A percentile compares a stretch with the other conserved stretches of the same genome.
phyloP scores from a whole-genome alignment of 2,329 filamentous ascomycete species.

The Ceratocystis lukuohia region DNA sequence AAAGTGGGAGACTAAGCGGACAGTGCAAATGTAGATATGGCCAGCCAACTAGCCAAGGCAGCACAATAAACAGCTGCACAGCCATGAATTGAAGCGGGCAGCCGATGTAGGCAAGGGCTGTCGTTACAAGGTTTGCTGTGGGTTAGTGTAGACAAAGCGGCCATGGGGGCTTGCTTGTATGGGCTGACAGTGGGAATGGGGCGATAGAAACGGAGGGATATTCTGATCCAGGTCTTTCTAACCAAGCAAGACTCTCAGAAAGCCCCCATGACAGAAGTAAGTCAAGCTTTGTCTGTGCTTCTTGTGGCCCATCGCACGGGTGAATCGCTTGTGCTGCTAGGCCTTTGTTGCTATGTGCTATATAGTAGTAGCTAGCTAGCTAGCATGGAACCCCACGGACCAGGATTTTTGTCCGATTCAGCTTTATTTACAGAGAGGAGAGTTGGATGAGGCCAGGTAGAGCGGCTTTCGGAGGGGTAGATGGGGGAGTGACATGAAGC shows the following conservation, averaged over 20 bases:
- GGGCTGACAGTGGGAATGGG: background rate
- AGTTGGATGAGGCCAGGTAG: background rate
- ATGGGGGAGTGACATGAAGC: too few relatives aligned
- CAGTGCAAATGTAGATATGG: background rate
- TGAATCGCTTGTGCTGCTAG: background rate
- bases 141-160: background rate
- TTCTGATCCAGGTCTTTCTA: background rate
- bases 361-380: background rate
- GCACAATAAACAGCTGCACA: background rate
- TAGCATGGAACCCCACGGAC: background rate
- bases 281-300: slow-evolving; percentile 1
- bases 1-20: too few relatives aligned
- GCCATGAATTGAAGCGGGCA: background rate
- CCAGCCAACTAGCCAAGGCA: background rate
- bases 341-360: background rate
- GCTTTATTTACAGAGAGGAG: background rate
- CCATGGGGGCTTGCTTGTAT: background rate
- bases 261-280: background rate
- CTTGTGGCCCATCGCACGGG: background rate
- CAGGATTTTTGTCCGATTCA: background rate
- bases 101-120: background rate
- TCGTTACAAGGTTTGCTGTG: background rate
- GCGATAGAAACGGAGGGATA: background rate
- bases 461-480: background rate
- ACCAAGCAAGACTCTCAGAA: background rate